These are phyloP conservation scores for Mortierella alpina DNA, from an alignment of 192 early-diverging fungal genomes.

Conservation along the genomic window DNA sequence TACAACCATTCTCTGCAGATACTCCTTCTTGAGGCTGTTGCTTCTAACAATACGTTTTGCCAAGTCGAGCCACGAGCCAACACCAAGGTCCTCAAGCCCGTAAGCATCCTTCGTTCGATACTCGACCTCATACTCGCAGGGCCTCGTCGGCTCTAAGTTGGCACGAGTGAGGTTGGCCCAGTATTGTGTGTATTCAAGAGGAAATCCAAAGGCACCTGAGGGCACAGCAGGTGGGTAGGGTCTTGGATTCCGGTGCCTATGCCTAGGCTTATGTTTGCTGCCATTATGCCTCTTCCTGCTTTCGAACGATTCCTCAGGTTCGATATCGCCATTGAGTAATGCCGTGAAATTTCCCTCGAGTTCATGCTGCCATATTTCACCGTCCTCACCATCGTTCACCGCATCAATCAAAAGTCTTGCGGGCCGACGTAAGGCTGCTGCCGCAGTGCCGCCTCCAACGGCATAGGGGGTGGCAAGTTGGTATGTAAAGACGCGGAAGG, in stretches of 20 bases:
- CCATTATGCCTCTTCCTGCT: background rate
- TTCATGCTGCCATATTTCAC: constrained; percentile 7
- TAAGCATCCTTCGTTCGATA: constrained; percentile 56
- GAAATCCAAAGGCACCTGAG: constrained; percentile 39
- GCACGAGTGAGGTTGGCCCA: constrained; percentile 55
- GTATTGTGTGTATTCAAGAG: constrained; percentile 55
- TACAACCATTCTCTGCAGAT: constrained; percentile 33
- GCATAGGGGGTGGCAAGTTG: constrained; percentile 5
- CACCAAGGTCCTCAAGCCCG: constrained; percentile 53
- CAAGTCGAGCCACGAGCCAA: constrained; percentile 45
- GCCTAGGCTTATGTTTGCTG: constrained; percentile 3
- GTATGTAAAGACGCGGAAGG: constrained; percentile 65
- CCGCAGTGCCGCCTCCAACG: background rate
- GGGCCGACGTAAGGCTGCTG: background rate
- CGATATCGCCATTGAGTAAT: constrained; percentile 1
- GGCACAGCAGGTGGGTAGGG: background rate
- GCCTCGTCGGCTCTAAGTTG: constrained; percentile 24
- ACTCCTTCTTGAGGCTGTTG: constrained; percentile 17
- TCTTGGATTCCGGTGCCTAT: background rate
- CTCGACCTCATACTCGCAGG: constrained; percentile 49
- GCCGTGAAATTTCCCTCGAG: constrained; percentile 9
- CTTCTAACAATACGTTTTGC: constrained; percentile 39
- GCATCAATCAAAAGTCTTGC: background rate
- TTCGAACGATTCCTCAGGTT: background rate
- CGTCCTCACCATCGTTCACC: background rate